Evolutionary conservation across 2,329 filamentous ascomycete genomes (phyloP).

Genomic region (Pseudogymnoascus sp.): DNA sequence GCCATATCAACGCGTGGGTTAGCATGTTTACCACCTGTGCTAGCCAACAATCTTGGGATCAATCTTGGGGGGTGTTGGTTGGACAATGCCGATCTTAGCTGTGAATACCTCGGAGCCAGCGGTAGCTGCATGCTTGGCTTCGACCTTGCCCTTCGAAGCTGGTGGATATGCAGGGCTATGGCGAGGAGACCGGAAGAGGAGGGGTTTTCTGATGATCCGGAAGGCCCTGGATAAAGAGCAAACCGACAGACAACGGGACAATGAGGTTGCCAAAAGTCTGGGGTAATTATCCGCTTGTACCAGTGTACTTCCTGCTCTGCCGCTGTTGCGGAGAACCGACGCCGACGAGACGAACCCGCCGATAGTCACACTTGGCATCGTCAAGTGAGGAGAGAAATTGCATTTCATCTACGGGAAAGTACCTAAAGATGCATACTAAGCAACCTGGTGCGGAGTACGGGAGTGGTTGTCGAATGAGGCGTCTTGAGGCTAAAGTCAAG

Average conservation of each 20-base stretch:
- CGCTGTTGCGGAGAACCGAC: neutral
- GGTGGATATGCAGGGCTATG: neutral
- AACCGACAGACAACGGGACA: neutral
- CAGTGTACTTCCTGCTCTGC: neutral
- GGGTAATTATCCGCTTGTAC: constrained; percentile 1
- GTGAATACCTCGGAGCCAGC: neutral
- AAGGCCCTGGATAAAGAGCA: neutral
- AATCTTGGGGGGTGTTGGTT: neutral
- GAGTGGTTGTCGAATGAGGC: neutral
- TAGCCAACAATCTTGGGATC: neutral
- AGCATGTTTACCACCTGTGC: neutral
- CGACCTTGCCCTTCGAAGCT: neutral
- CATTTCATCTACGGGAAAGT: neutral
- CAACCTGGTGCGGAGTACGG: neutral
- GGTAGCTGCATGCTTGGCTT: neutral
- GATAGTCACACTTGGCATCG: neutral
- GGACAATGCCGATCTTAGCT: neutral
- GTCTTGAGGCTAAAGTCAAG: constrained; percentile 6
- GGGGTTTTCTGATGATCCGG: constrained; percentile 5
- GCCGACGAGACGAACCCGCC: neutral
- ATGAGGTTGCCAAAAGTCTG: neutral
- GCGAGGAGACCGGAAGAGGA: neutral
- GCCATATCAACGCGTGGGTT: neutral
- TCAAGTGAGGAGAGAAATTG: neutral
- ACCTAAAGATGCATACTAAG: neutral